A percentile compares a stretch with the other conserved stretches of the same genome.
Conservation (phyloP, 2,329 filamentous ascomycete species). For the Verticillium nonalfalfae region DNA sequence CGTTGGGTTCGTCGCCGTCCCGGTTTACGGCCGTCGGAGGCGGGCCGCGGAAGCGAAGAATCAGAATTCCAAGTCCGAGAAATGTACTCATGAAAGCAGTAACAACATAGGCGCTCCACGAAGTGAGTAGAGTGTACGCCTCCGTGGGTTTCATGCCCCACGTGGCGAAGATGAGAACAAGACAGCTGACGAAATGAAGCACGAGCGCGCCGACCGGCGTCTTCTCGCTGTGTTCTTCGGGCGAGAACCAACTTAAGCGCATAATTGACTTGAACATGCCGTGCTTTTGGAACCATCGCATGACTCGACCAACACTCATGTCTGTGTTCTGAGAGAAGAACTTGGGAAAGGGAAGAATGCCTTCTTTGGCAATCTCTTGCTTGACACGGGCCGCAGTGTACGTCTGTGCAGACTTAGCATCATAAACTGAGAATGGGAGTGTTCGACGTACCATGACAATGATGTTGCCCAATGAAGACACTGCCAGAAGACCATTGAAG, state of each 20-base stretch:
- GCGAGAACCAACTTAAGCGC: slow-evolving; percentile 20
- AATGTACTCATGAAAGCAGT: slow-evolving; percentile 26
- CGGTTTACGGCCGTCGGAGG: slow-evolving; percentile 13
- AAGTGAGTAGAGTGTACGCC: slow-evolving; percentile 24
- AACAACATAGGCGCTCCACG: slow-evolving; percentile 23
- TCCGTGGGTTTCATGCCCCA: slow-evolving; percentile 15
- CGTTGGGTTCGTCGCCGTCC: neutral
- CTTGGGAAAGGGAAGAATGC: slow-evolving; percentile 41
- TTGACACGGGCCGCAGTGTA: slow-evolving; percentile 50
- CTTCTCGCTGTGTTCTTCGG: slow-evolving; percentile 26
- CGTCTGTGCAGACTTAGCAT: slow-evolving; percentile 21
- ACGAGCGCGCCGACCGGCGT: slow-evolving; percentile 27
- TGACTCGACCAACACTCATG: slow-evolving; percentile 23
- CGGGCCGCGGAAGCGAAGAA: slow-evolving; percentile 25
- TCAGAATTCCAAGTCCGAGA: slow-evolving; percentile 26
- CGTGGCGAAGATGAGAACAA: slow-evolving; percentile 27
- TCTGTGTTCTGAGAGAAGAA: slow-evolving; percentile 37
- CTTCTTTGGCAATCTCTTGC: slow-evolving; percentile 55
- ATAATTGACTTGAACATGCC: slow-evolving; percentile 21
- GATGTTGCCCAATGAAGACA: slow-evolving; percentile 50
- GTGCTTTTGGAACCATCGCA: slow-evolving; percentile 22
- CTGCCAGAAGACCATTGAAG: slow-evolving; percentile 42
- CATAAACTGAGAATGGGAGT: neutral
- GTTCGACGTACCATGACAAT: slow-evolving; percentile 33
- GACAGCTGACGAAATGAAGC: slow-evolving; percentile 24